Evolutionary conservation across 2,329 filamentous ascomycete genomes (phyloP), one percentile per base, ranked within the genome.

Genomic region (Penicillium glabrum): DNA sequence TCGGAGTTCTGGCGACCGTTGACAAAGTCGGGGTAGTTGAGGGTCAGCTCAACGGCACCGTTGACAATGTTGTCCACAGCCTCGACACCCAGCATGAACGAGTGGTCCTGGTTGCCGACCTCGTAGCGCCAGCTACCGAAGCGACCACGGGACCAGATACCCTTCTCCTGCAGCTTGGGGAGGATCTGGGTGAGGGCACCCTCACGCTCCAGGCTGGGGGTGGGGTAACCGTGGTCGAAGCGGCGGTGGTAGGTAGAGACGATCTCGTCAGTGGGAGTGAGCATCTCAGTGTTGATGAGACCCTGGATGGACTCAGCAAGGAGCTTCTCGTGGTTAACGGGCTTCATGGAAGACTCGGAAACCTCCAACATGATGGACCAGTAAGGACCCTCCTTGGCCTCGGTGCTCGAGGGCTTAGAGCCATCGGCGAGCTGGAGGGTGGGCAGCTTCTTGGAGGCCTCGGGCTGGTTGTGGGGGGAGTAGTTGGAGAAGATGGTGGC

Each of bases 401-500:
- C 87, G 50, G 82, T 82, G 67, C 86, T 90, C 60, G 82, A 77
- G 56, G 92, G 85, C 80, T 91, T 91, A 77, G 87, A 89, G 75
- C 95, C 95, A 69, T 97, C 84, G 56, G 89, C 95, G 43, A 93
- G 83, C 76, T 93, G 89, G 67, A 91, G 80, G 23, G 95, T 98
- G 39, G 92, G 86, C 55, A 99, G 66, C 83, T 96, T 95, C 73
- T 83, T 88, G 56, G 88, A 87, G 58, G 86, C 82, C 65, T 90
- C 82, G 33, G 95, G 95, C 81, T 98, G 95, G 84, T 99, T 99
- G 86, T 96, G 88, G 52, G 93, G 95, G 23, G 95, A 98, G 85
- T 99, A 99, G 86, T 99, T 99, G 79, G 93, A 98, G 86, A 99
- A 99, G 81, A 99, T 98, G 73, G 95, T 99, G 72, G 95, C 95